phyloP scores from a whole-genome alignment of 2,329 filamentous ascomycete species.

The Neonectria neomacrospora region DNA sequence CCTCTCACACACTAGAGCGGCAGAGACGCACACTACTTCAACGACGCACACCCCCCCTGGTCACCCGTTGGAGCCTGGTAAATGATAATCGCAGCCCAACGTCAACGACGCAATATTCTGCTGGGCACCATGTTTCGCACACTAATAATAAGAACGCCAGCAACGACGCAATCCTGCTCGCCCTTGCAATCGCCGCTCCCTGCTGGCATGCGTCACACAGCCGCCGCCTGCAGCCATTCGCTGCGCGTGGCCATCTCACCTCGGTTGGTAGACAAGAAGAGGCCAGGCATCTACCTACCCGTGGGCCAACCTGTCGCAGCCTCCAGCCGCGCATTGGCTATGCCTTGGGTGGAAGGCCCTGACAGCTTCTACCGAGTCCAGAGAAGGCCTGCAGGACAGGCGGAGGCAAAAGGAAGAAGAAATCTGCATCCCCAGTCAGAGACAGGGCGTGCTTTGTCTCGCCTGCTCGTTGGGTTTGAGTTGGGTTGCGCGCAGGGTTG shows the following conservation, averaged over 20 bases:
- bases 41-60: slow-evolving; percentile 26
- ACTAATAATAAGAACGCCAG: slow-evolving; percentile 39
- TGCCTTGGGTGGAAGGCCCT: slow-evolving; percentile 3
- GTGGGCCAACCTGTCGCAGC: slow-evolving; percentile 1
- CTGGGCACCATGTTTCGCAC: slow-evolving; percentile 44
- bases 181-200: slow-evolving; percentile 38
- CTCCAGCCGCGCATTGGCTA: slow-evolving; percentile 8
- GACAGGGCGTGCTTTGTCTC: slow-evolving; percentile 17
- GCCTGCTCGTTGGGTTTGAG: slow-evolving; percentile 16
- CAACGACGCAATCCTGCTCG: slow-evolving; percentile 24
- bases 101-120: slow-evolving; percentile 38
- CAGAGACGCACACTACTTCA: slow-evolving; percentile 4
- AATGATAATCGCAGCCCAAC: slow-evolving; percentile 45
- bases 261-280: background rate
- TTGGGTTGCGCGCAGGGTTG: slow-evolving; percentile 19
- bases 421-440: slow-evolving; percentile 14
- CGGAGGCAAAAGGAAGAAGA: background rate
- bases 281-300: slow-evolving; percentile 1
- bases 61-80: slow-evolving; percentile 38
- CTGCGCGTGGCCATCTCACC: slow-evolving; percentile 9
- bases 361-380: slow-evolving; percentile 9
- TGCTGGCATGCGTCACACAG: slow-evolving; percentile 41
- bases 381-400: slow-evolving; percentile 3
- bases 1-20: slow-evolving; percentile 19
- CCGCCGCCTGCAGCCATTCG: slow-evolving; percentile 28